phyloP scores from a whole-genome alignment of 805 yeast species.

The Candida suzukii region DNA sequence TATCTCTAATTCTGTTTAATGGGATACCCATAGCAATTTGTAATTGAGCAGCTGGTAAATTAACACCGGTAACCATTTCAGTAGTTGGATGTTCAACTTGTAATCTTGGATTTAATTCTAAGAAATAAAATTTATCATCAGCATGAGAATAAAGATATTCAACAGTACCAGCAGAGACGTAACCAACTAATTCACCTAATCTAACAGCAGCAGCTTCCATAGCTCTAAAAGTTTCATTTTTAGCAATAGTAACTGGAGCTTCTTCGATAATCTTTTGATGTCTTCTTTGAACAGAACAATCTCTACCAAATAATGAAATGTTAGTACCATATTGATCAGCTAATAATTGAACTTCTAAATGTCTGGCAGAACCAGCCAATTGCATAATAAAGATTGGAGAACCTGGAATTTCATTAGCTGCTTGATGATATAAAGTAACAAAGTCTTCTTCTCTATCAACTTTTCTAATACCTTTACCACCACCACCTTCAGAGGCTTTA shows the following conservation, averaged over 20 bases:
- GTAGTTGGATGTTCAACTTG: slow-evolving; percentile 99
- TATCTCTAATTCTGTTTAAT: slow-evolving; percentile 88
- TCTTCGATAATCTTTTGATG: slow-evolving; percentile 99
- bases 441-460: slow-evolving; percentile 83
- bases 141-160: slow-evolving; percentile 93
- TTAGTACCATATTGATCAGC: slow-evolving; percentile 99
- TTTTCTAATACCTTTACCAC: slow-evolving; percentile 99
- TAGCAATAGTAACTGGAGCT: slow-evolving; percentile 97
- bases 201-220: slow-evolving; percentile 99
- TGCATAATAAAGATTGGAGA: slow-evolving; percentile 98
- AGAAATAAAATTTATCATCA: slow-evolving; percentile 91
- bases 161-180: slow-evolving; percentile 98
- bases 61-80: slow-evolving; percentile 98
- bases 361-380: slow-evolving; percentile 96
- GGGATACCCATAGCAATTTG: slow-evolving; percentile 99
- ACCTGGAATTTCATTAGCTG: slow-evolving; percentile 96
- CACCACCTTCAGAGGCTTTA: slow-evolving; percentile 99
- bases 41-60: slow-evolving; percentile 95
- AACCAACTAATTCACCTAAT: slow-evolving; percentile 93
- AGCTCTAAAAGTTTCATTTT: slow-evolving; percentile 69
- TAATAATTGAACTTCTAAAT: slow-evolving; percentile 92
- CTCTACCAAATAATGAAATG: slow-evolving; percentile 96
- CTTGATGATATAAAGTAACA: slow-evolving; percentile 74
- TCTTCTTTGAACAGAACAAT: slow-evolving; percentile 99
- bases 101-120: slow-evolving; percentile 95